These are phyloP conservation scores for Omphalea diandra DNA, from an alignment of 441 rosid species.

Conservation along the genomic window DNA sequence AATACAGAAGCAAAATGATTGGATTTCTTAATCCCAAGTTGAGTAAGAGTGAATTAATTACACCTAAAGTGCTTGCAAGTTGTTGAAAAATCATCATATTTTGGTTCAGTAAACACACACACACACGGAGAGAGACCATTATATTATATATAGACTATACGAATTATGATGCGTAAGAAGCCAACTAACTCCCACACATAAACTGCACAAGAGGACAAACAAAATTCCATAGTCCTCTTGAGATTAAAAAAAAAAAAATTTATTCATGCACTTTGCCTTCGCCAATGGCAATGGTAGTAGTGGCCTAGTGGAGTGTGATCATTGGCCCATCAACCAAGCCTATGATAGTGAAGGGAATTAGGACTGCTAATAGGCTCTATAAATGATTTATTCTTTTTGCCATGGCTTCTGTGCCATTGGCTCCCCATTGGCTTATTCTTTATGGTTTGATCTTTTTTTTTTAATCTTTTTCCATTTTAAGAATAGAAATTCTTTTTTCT, in stretches of 20 bases:
- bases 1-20: background rate
- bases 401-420: too few relatives aligned
- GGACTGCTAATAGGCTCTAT: too few relatives aligned
- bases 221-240: slow-evolving; percentile 24
- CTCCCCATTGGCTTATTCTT: too few relatives aligned
- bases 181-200: slow-evolving; percentile 32
- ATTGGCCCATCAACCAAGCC: background rate
- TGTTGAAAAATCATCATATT: slow-evolving; percentile 17
- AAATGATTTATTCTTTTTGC: too few relatives aligned
- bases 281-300: background rate
- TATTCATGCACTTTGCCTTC: slow-evolving; percentile 1
- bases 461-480: too few relatives aligned
- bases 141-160: too few relatives aligned
- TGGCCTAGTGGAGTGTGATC: background rate
- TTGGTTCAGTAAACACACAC: background rate
- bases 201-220: slow-evolving; percentile 31
- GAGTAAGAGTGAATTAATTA: slow-evolving; percentile 18
- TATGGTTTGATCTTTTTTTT: too few relatives aligned
- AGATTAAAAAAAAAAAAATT: background rate
- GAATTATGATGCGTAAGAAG: too few relatives aligned
- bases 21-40: slow-evolving; percentile 13
- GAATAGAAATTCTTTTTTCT: too few relatives aligned
- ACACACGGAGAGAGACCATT: background rate
- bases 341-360: background rate
- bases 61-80: slow-evolving; percentile 32